These are phyloP conservation scores for Gossypium sturtianum DNA, from an alignment of 345 rosid genomes.

Conservation along the genomic window DNA sequence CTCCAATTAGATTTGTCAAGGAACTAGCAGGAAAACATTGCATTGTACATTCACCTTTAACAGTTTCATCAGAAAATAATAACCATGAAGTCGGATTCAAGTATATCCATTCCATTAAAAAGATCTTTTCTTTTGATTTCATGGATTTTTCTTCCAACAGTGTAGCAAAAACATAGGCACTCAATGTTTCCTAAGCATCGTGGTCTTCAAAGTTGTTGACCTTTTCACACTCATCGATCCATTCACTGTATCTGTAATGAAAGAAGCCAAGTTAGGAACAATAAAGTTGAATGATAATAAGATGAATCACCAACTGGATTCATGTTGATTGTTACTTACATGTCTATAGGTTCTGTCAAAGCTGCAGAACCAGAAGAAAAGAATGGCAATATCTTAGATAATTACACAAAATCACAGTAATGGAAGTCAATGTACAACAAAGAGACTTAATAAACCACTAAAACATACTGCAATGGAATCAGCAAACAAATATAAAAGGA, in stretches of 20 bases:
- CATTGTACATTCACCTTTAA: neutral
- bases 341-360: no score
- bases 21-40: neutral
- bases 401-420: neutral
- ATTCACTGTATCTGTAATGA: neutral
- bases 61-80: neutral
- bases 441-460: neutral
- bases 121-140: neutral
- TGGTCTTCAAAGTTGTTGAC: no score
- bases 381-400: neutral
- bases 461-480: neutral
- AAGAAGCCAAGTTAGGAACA: neutral
- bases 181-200: slow-evolving; percentile 7
- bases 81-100: neutral
- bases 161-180: neutral
- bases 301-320: no score
- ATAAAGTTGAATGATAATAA: neutral
- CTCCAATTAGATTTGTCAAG: neutral
- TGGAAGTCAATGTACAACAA: neutral
- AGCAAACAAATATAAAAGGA: neutral
- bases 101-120: neutral
- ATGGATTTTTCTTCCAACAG: neutral
- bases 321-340: neutral
- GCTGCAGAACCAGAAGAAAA: neutral
- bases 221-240: neutral